These are phyloP conservation scores for Phaffia australis DNA, from an alignment of 768 basidiomycete genomes.

Conservation along the genomic window DNA sequence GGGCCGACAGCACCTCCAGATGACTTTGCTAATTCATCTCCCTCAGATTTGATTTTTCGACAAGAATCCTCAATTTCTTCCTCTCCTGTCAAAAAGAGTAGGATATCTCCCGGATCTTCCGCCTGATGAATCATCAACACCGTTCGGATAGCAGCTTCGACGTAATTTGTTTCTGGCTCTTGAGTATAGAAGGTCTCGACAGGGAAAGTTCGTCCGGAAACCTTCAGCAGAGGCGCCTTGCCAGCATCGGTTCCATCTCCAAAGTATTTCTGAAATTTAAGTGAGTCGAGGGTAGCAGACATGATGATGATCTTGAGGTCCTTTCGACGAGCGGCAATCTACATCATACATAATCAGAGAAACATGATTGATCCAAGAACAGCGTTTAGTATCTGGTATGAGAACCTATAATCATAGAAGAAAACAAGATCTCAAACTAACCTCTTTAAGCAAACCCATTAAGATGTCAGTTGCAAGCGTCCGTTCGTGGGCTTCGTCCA, in stretches of 20 bases:
- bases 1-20: conserved; percentile 59
- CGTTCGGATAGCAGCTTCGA: conserved; percentile 90
- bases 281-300: conserved; percentile 92
- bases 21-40: conserved; percentile 57
- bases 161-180: conserved; percentile 87
- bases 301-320: conserved; percentile 98
- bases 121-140: conserved; percentile 95
- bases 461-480: conserved; percentile 96
- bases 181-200: conserved; percentile 61
- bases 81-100: conserved; percentile 94
- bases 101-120: conserved; percentile 82
- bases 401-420: too few relatives aligned
- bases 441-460: conserved; percentile 84
- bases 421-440: conserved; percentile 17
- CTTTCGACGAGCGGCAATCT: conserved; percentile 59
- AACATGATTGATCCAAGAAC: not conserved
- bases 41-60: conserved; percentile 80
- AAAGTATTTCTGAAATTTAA: conserved; percentile 96
- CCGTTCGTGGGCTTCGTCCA: conserved; percentile 97
- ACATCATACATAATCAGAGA: not conserved
- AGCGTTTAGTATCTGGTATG: not conserved
- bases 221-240: conserved; percentile 70
- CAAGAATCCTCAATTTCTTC: conserved; percentile 98
- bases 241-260: conserved; percentile 41
- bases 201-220: conserved; percentile 74